Evolutionary conservation across 2,329 filamentous ascomycete species (phyloP), one percentile per base, ranked within the genome.

Genomic region (Alternaria sp.): DNA sequence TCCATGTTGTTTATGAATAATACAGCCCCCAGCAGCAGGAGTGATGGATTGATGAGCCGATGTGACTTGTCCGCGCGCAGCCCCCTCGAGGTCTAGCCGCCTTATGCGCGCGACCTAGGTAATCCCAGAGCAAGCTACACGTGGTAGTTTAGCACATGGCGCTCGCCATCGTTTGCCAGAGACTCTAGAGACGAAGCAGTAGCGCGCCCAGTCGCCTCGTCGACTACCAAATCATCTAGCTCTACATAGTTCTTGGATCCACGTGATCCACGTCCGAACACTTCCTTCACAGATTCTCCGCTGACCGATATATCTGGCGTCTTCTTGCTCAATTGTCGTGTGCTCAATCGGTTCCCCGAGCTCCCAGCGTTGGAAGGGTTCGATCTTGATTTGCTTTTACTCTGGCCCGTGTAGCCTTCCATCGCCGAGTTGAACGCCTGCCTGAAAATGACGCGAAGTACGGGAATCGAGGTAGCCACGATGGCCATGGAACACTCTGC

Each of bases 361-460:
- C 57, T 54, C 49, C 25, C 57, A 36, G 36, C 40, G 15, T 59
- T 51, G 26, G 57, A 59, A 54, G 57, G 40, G 19, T 59, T 46
- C 9, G 57, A 59, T 46, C 40, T 23, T 15, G 45, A 50, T 30
- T 58, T 58, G 32, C 30, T 43, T 51, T 46, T 51, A 46, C 57
- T 54, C 17, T 36, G 44, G 26, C 49, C 40, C 19, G 47, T 52
- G 49, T 54, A 54, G 40, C 57, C 49, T 51, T 71, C 55, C 17
- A 62, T 60, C 19, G 56, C 62, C 12, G 62, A 59, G 55, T 57
- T 59, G 57, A 65, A 12, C 23, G 62, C 62, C 36, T 60, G 45
- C 62, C 59, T 65, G 21, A 65, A 59, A 36, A 65, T 45, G n/a
- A 65, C 63, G 36, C 63, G 63, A 26, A 65, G 63, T 32, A 65